Percentiles rank a stretch among this genome's conserved stretches.
phyloP scores from a whole-genome alignment of 139 green algal species.

The Volvox africanus region DNA sequence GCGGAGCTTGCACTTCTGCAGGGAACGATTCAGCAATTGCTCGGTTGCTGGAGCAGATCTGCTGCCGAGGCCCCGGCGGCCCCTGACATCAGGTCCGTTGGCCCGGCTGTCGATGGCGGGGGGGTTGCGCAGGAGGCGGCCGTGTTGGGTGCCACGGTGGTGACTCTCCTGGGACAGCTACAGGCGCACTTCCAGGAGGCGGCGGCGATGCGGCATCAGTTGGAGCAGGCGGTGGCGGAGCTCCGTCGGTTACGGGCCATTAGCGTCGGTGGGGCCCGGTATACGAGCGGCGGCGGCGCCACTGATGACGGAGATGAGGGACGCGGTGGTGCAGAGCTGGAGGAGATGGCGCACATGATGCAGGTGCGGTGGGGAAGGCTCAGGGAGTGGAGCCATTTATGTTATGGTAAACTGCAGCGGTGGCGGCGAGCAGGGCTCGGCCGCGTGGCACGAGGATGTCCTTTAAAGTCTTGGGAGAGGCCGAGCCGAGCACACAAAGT shows the following conservation, averaged over 20 bases:
- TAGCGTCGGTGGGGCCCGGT: no score
- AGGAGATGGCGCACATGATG: conserved; percentile 25
- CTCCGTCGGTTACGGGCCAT: not conserved
- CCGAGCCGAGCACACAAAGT: no score
- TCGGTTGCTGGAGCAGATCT: conserved; percentile 9
- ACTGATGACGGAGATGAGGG: not conserved
- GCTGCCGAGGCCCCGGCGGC: not conserved
- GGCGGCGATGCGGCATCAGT: not conserved
- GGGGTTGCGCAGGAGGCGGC: not conserved
- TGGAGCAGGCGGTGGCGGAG: conserved; percentile 8
- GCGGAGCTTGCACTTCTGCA: conserved; percentile 21
- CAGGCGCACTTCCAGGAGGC: conserved; percentile 3
- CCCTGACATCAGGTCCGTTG: not conserved
- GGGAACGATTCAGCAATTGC: not conserved
- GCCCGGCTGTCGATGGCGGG: not conserved
- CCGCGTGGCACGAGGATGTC: no score
- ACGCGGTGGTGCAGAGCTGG: conserved; percentile 6
- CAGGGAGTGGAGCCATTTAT: no score
- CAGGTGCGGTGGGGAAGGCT: not conserved
- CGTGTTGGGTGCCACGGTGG: conserved; percentile 33
- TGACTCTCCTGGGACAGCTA: conserved; percentile 21
- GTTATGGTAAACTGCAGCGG: no score
- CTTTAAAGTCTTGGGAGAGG: no score
- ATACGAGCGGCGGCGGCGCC: not conserved
- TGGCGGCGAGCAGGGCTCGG: no score